Evolutionary conservation across 2,329 filamentous ascomycete genomes (phyloP), one percentile per base, ranked within the genome.

Genomic region (Anthostomella pinea): DNA sequence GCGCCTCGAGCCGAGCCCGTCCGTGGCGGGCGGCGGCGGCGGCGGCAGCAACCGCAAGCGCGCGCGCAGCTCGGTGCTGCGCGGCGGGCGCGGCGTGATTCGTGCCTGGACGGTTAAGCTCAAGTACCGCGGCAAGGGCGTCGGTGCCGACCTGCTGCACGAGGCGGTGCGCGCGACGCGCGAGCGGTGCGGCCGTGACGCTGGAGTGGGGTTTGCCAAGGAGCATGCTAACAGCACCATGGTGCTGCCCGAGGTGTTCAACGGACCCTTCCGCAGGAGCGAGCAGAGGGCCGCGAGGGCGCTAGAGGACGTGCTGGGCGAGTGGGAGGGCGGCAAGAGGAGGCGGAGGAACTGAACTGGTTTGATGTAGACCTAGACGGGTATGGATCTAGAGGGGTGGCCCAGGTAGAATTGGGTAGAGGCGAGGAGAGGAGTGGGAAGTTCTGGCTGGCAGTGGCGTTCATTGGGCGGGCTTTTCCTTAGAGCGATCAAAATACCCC

Each of bases 51-150:
- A 32, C 26, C 41, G 32, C 37, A 52, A 51, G 33, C 54, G 57
- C 26, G 48, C 43, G 3, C 48, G 54, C 21, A 35, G 32, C 57
- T 65, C 51, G 62, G 62, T 53, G 53, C 53, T 69, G 49, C 68
- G 67, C 47, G 78, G 81, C 22, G 83, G 83, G 34, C 76, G 75
- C 44, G 85, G 82, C 7, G 68, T 88, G 30, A 82, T 95, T 39
- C 77, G 85, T 18, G 88, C 85, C 2, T 95, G 89, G 88, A 91
- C 87, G 2, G 86, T 88, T 2, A 73, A 73, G 56, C 64, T 81
- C 33, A 70, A 72, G 49, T 88, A 87, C 59, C 75, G 89, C 17
- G 70, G 77, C 20, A 77, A 79, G 45, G 87, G 88, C 0, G 69
- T 94, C 16, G 89, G 88, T 3, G 72, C 68, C 25, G 82, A 81